Evolutionary conservation across 2,329 filamentous ascomycete species (phyloP).

Genomic region (Diaporthe sp.): DNA sequence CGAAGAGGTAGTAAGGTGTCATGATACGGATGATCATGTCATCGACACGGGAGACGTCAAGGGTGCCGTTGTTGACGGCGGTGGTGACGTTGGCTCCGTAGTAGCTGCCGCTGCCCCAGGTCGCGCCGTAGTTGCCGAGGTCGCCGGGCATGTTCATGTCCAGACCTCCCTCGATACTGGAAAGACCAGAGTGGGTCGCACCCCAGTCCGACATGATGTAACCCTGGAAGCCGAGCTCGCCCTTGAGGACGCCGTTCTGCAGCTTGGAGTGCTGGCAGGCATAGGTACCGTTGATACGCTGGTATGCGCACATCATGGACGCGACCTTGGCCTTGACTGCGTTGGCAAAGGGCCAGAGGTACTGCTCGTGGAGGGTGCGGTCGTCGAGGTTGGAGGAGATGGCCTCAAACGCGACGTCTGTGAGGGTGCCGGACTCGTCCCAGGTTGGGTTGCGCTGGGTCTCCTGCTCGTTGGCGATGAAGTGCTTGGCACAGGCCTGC

Average conservation of each 20-base stretch:
- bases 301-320: constrained; percentile 73
- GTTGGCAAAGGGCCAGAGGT: constrained; percentile 80
- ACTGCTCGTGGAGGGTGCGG: constrained; percentile 77
- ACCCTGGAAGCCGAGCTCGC: constrained; percentile 80
- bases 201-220: constrained; percentile 80
- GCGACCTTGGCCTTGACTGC: constrained; percentile 74
- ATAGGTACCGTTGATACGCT: constrained; percentile 82
- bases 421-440: constrained; percentile 47
- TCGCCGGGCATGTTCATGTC: constrained; percentile 58
- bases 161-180: constrained; percentile 53
- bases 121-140: constrained; percentile 45
- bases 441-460: constrained; percentile 49
- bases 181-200: constrained; percentile 49
- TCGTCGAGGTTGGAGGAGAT: constrained; percentile 74
- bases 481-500: constrained; percentile 84
- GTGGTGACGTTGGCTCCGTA: constrained; percentile 58
- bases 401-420: constrained; percentile 66
- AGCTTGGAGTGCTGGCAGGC: constrained; percentile 80
- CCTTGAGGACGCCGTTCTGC: constrained; percentile 78
- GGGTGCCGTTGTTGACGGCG: constrained; percentile 59
- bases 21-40: constrained; percentile 65
- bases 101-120: constrained; percentile 48
- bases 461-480: constrained; percentile 76
- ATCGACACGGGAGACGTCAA: constrained; percentile 52
- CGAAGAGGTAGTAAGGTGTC: constrained; percentile 61